Base-by-base conservation (phyloP, 1,284 basidiomycete genomes). In the Ustilago cynodontis region DNA sequence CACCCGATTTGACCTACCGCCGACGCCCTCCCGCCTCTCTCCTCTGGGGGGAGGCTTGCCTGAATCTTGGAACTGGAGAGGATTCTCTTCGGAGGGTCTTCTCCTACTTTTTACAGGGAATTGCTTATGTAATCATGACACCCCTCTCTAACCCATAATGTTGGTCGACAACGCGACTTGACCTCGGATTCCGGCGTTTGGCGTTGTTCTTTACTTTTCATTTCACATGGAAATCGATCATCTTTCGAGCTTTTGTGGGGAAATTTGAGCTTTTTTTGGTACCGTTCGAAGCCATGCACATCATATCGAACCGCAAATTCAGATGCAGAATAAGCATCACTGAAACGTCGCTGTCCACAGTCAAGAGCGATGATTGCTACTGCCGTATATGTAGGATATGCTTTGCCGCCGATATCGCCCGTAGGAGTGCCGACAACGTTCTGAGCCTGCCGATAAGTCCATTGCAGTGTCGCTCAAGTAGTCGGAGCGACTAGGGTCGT, bases 1-100 rank as follows among this genome's bases (percentile, higher is more conserved):
- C 74, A 77, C 74, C 74, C 74, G 62, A 63, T 77, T 77, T 77
- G 74, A 61, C 74, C 70, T 70, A 77, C 74, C 70, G 74, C 65
- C 66, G 74, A 72, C 65, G 65, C 65, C 74, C 70, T 77, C 74
- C 70, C 74, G 74, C 74, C 70, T 77, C 65, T 77, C 66, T 72
- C 74, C 74, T 72, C 33, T 77, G 74, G 74, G 62, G 70, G 74
- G 69, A 72, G 70, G 74, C 70, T 64, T 77, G 74, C 74, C 70
- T 53, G 59, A 77, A 77, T 77, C 63, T 72, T 77, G 74, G 74
- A 69, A 58, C 64, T 64, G 74, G 70, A 75, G 52, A 53, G 33
- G 56, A 29, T 61, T 66, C 58, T 59, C 62, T 60, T 65, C 47
- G 47, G 69, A 59, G 53, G 70, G 49, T 22, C 56, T 47, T 51